Percentiles rank a stretch among this genome's conserved stretches.
These are phyloP conservation scores for Penicillium hesseltinei DNA, from an alignment of 2,329 filamentous ascomycete genomes.

Conservation along the genomic window DNA sequence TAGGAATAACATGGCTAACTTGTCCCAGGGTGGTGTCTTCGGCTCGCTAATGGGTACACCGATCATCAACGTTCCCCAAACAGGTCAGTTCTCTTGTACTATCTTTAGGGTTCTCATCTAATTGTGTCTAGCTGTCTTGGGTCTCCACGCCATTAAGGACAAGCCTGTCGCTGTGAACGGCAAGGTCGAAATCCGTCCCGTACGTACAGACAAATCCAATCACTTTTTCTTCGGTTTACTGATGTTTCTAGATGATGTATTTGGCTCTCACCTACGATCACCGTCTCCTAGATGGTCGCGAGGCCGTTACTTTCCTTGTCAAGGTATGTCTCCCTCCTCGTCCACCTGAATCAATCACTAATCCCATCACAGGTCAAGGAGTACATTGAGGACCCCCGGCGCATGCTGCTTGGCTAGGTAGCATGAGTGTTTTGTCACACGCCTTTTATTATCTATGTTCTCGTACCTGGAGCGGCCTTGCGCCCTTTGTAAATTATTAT, in stretches of 20 bases:
- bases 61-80: conserved; percentile 96
- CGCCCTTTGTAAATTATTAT: conserved; percentile 32
- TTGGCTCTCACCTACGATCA: conserved; percentile 97
- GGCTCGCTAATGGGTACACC: conserved; percentile 96
- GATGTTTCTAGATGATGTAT: conserved; percentile 78
- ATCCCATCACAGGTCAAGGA: conserved; percentile 66
- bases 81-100: conserved; percentile 47
- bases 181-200: conserved; percentile 87
- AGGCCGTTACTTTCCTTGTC: conserved; percentile 93
- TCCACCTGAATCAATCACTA: conserved; percentile 9
- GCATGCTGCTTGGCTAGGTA: conserved; percentile 69
- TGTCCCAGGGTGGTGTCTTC: conserved; percentile 73
- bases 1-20: conserved; percentile 13
- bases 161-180: conserved; percentile 85
- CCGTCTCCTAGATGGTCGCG: conserved; percentile 87
- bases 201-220: conserved; percentile 35
- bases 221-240: neutral
- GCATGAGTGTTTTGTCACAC: neutral
- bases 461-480: conserved; percentile 18
- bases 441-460: conserved; percentile 13
- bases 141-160: conserved; percentile 95
- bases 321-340: conserved; percentile 55
- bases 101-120: neutral
- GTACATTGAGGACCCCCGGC: conserved; percentile 90
- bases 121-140: conserved; percentile 64